These are phyloP conservation scores for Scutellaria barbata DNA, from an alignment of 257 asterid species.

Conservation along the genomic window DNA sequence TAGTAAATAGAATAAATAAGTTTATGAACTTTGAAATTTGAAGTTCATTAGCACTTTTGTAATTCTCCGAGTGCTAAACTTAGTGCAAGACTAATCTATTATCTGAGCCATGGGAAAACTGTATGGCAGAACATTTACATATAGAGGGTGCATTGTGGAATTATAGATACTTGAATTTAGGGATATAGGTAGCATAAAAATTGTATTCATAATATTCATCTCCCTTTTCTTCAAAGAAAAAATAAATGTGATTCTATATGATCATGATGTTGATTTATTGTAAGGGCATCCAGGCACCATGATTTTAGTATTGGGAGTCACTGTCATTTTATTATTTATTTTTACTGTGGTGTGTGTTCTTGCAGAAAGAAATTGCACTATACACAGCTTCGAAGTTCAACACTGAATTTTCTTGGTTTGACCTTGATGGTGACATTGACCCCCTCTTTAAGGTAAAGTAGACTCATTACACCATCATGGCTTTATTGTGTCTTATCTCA, in stretches of 20 bases:
- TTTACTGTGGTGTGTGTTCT: constrained; percentile 31
- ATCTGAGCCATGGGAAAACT: constrained; percentile 22
- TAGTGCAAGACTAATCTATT: constrained; percentile 15
- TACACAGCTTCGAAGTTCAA: constrained; percentile 96
- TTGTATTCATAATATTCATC: not conserved
- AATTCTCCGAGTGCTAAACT: not conserved
- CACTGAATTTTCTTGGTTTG: constrained; percentile 96
- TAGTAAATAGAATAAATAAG: not conserved
- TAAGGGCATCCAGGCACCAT: constrained; percentile 30
- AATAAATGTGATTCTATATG: constrained; percentile 24
- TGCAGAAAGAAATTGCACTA: constrained; percentile 98
- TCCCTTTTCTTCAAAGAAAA: constrained; percentile 22
- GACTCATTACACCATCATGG: constrained; percentile 28
- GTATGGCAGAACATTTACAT: not conserved
- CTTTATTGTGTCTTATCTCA: not conserved
- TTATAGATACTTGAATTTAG: not conserved
- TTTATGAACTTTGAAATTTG: not conserved
- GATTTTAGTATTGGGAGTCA: constrained; percentile 14
- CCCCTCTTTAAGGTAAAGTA: constrained; percentile 92
- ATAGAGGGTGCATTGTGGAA: constrained; percentile 18
- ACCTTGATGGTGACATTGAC: constrained; percentile 97
- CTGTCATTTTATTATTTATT: not conserved
- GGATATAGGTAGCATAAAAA: constrained; percentile 9
- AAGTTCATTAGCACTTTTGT: too few relatives aligned
- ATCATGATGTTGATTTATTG: constrained; percentile 25